Percentiles rank a stretch among this genome's conserved stretches.
Conservation (phyloP, 345 rosid genomes). For the Psidium guajava region DNA sequence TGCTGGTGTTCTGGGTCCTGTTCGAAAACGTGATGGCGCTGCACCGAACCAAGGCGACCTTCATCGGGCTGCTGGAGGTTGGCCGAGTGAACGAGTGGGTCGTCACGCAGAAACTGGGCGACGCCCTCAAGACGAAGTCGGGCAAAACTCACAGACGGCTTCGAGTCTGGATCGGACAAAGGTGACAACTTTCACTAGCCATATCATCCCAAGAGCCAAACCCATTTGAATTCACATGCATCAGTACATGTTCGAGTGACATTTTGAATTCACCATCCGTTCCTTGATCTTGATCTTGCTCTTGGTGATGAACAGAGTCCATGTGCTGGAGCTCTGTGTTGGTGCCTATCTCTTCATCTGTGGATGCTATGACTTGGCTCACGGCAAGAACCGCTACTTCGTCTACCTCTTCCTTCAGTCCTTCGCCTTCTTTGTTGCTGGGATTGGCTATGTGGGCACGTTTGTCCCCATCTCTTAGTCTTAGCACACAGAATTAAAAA, state of each 20-base stretch:
- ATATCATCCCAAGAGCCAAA: background rate
- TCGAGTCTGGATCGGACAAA: constrained; percentile 44
- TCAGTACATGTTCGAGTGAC: background rate
- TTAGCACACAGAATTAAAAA: background rate
- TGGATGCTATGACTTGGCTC: constrained; percentile 57
- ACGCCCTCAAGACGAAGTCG: constrained; percentile 38
- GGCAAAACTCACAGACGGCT: constrained; percentile 29
- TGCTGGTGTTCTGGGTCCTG: constrained; percentile 62
- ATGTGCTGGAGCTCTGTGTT: constrained; percentile 51
- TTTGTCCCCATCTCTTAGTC: constrained; percentile 32
- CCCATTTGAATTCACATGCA: background rate
- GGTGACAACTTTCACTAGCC: constrained; percentile 15
- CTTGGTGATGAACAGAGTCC: constrained; percentile 32
- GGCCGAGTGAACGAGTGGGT: constrained; percentile 94
- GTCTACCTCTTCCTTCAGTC: constrained; percentile 59
- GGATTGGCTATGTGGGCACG: constrained; percentile 69
- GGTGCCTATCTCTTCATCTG: constrained; percentile 68
- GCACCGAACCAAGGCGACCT: constrained; percentile 79
- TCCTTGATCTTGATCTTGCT: background rate
- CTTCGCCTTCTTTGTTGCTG: constrained; percentile 60
- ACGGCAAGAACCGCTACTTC: constrained; percentile 58
- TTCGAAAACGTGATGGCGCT: constrained; percentile 93
- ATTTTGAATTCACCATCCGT: too few relatives aligned
- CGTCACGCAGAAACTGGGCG: constrained; percentile 86
- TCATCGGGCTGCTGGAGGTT: constrained; percentile 73